Base-by-base conservation (phyloP, 495 filamentous ascomycete genomes). In the Podospora tetraspora region DNA sequence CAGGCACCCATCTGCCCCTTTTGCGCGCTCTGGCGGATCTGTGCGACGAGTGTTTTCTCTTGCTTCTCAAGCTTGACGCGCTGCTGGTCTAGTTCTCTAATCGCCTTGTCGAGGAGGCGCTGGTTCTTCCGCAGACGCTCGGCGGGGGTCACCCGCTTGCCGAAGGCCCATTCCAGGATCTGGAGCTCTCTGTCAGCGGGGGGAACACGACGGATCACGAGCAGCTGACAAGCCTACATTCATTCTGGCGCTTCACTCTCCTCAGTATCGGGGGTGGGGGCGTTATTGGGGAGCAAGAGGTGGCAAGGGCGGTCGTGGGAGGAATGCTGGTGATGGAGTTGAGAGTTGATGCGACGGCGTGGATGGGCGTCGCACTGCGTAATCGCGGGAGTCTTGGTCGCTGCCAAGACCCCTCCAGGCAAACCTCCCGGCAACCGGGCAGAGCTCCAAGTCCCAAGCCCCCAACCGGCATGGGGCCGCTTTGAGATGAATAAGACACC, bases 121-220 rank as follows among this genome's bases (percentile, higher is more conserved):
- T 97, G 94, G 79, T 98, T 96, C 78, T 97, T 98, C 79, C 95
- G 90, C 76, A 98, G 85, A 74, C 95, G 91, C 84, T 98, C 94
- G 16, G 92, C 92, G 9, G 95, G 94, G 77, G 94, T 98, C 88
- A 98, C 96, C 78, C 94, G 93, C 85, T 96, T 96, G 70, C 94
- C 94, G 78, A 98, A 97, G 32, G 95, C 95, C 94, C 94, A 97
- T 87, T 97, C 94, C 64, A 98, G 84, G 81, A 97, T 89, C 93
- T 97, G 63, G 67, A 24, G 61, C 13, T 29, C 70, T 62, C 21
- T 23, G 69, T 81, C 57, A 75, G 72, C 66, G 43, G n/a, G 61
- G 27, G 68, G 21, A 30, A 30, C 19, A 21, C 60, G 13, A 16
- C 59, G 27, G 27, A 13, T 13, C 4, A 12, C 11, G 57, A 25